Conservation (phyloP, 2,329 filamentous ascomycete genomes). For the Sporothrix mexicana region DNA sequence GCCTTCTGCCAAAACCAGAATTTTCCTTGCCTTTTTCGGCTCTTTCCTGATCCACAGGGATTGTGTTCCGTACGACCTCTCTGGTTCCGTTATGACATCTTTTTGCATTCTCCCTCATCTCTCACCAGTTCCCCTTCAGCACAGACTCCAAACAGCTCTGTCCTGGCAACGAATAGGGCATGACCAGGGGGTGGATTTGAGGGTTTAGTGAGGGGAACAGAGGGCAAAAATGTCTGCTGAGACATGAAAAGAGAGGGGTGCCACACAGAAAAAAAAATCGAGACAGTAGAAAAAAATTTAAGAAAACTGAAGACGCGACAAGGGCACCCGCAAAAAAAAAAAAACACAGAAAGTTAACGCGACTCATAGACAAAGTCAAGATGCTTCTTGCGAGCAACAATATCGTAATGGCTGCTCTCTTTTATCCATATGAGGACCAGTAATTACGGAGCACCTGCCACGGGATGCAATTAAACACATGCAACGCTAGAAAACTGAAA, state of each 20-base stretch:
- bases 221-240: neutral
- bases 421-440: conserved; percentile 12
- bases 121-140: conserved; percentile 10
- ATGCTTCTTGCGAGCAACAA: neutral
- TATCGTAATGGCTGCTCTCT: neutral
- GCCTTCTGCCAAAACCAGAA: conserved; percentile 7
- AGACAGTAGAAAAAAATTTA: too few species aligned
- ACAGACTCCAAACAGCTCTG: conserved; percentile 26
- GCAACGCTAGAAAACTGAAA: neutral
- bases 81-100: neutral
- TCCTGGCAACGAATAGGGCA: conserved; percentile 32
- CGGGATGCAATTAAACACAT: conserved; percentile 30
- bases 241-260: conserved; percentile 30
- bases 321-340: neutral
- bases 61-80: neutral
- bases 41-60: conserved; percentile 12
- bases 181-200: conserved; percentile 33
- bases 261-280: conserved; percentile 15
- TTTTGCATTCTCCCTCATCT: neutral
- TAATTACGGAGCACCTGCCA: conserved; percentile 13
- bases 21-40: conserved; percentile 13
- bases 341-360: neutral
- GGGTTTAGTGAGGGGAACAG: conserved; percentile 28
- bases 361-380: neutral
- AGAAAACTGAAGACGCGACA: neutral